phyloP scores from a whole-genome alignment of 148 eudicot genomes.

The Agrostemma githago region DNA sequence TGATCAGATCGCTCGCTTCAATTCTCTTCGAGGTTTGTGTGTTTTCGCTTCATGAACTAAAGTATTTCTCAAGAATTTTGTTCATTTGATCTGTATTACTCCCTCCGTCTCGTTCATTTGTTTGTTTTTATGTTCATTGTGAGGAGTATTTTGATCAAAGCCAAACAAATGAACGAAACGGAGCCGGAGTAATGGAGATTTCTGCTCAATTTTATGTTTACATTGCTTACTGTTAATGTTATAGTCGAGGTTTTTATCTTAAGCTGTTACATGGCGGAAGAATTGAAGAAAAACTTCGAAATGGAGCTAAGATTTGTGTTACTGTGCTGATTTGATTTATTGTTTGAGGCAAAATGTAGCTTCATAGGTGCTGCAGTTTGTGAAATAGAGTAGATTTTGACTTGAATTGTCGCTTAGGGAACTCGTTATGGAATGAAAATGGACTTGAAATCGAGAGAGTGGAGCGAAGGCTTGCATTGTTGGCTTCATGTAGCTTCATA shows the following conservation, averaged over 20 bases:
- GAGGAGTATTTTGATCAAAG: no score
- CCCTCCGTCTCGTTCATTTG: no score
- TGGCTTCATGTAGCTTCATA: not conserved
- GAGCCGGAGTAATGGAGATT: not conserved
- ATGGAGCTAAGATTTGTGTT: not conserved
- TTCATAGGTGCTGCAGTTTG: not conserved
- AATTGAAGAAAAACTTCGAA: not conserved
- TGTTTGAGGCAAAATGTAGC: constrained; percentile 4
- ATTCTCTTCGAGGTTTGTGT: constrained; percentile 69
- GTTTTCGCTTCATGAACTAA: no score
- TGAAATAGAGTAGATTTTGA: not conserved
- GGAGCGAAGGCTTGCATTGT: not conserved
- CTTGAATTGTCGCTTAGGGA: not conserved
- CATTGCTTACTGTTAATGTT: not conserved
- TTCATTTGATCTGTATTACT: no score
- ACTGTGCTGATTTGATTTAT: not conserved
- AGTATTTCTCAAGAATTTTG: no score
- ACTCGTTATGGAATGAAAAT: not conserved
- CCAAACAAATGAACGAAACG: no score
- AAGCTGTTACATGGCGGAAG: not conserved
- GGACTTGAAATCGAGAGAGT: not conserved
- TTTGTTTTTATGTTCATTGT: no score
- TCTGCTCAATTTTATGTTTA: not conserved
- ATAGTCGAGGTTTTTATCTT: not conserved
- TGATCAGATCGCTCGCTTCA: constrained; percentile 93